Base-by-base conservation (phyloP, 371 early-diverging fungal genomes). In the Thermomucor indicae-seudaticae region DNA sequence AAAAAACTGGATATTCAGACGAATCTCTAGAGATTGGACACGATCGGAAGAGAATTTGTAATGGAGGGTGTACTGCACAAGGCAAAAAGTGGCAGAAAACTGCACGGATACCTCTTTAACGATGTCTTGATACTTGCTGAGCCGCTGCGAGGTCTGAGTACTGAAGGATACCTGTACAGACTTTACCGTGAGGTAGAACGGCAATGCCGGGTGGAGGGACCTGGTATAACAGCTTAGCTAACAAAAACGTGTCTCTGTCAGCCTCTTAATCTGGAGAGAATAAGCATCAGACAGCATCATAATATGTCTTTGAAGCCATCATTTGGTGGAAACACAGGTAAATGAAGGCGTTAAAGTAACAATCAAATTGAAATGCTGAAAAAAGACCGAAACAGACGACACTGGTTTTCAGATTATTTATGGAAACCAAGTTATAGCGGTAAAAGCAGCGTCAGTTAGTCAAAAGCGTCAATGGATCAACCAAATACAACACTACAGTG, bases 101-200 rank as follows among this genome's bases (percentile, higher is more conserved):
- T 96, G 7, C 84, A 89, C 55, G 90, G 74, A 4, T 93, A 85
- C 55, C 69, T 96, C 31, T 93, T 94, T 64, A 94, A 89, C 53
- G 97, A 96, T 66, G 62, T 93, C 46, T 57, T 96, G 7, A 61
- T 96, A 37, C 64, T 96, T 23, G 66, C 71, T 2, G 72, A 62
- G 58, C 79, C 80, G 47, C 47, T 77, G 43, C 58, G 54, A 45
- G 67, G 64, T 8, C 43, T 64, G 12, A 72, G 62, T 57, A 49
- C 56, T 0, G 67, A 72, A 51, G 72, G 74, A 0, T 73, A 77
- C 34, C 62, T 71, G 11, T 81, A 78, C 44, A 62, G 55, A 19
- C 53, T 84, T 14, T 84, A 84, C 43, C 70, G 81, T n/a, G 80
- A 81, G 67, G 83, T 82, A 72, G 51, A 53, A 24, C 3, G 20